A percentile compares a stretch with the other conserved stretches of the same genome.
phyloP scores from a whole-genome alignment of 176 grass and related monocot species.

The Phyllostachys edulis region DNA sequence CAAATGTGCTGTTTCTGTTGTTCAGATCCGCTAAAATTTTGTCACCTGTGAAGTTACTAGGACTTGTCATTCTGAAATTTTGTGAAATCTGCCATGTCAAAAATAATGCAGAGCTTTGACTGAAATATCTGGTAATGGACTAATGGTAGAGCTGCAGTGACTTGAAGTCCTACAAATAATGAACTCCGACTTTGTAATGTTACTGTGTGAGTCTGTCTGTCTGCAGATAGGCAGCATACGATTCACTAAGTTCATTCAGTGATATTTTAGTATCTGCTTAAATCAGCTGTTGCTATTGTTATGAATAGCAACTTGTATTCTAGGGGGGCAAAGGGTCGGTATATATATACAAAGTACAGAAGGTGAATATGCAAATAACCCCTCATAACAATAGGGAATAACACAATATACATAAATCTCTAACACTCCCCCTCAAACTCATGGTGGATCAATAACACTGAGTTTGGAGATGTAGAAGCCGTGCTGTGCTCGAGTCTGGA shows the following conservation, averaged over 20 bases:
- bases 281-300: background rate
- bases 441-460: too few relatives aligned
- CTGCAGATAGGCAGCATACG: slow-evolving; percentile 14
- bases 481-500: too few relatives aligned
- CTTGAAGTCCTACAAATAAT: background rate
- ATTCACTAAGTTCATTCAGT: slow-evolving; percentile 14
- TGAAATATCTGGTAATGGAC: background rate
- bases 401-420: too few relatives aligned
- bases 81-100: background rate
- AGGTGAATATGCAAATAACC: too few relatives aligned
- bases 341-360: too few relatives aligned
- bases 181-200: background rate
- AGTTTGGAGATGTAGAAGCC: too few relatives aligned
- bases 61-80: background rate
- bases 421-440: too few relatives aligned
- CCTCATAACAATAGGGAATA: too few relatives aligned
- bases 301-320: too few relatives aligned
- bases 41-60: slow-evolving; percentile 2
- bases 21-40: slow-evolving; percentile 38
- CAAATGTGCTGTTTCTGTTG: slow-evolving; percentile 20
- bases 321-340: too few relatives aligned
- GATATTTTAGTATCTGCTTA: slow-evolving; percentile 16
- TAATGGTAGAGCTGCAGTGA: background rate
- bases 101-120: background rate
- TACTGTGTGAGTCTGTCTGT: background rate